Base-by-base conservation (phyloP, 2,329 filamentous ascomycete species). In the Macrophomina pseudophaseolina region DNA sequence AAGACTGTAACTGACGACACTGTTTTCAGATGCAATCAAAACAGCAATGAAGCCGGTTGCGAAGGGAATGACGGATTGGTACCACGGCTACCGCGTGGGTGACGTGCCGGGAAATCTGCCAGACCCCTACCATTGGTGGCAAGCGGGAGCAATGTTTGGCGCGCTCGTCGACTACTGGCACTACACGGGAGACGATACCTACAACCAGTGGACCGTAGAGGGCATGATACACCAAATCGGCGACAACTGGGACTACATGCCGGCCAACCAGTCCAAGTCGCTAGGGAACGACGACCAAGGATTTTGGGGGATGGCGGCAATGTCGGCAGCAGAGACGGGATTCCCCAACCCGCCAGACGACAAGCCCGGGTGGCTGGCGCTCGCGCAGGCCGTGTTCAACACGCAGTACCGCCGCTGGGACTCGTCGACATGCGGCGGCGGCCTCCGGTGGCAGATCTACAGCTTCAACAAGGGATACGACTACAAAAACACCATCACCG, bases 261-360 rank as follows among this genome's bases (percentile, higher is more conserved):
- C 79, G 9, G 8, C 46, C 6, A 77, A 77, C 48, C 75, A 78
- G 66, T 74, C 74, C n/a, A 71, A 68, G n/a, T 54, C 14, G 53
- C 65, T 46, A 5, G 80, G 79, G 14, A 87, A 86, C 69, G 84
- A 87, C 69, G 84, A 87, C 70, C 84, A 89, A 82, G 89, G 91
- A 5, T 94, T 95, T 79, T 96, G 92, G 92, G 91, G 87, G 14
- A 86, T 95, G 82, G 87, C 92, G 0, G 91, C 90, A 67, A 91
- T 96, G 83, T 86, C 87, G 9, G 92, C 92, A 1, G 90, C 90
- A 33, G 92, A 96, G 78, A 86, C 89, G 72, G 88, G 88, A 69
- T 94, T 91, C 72, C 89, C 90, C 1, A 85, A 93, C 71, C 89
- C 90, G 4, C 84, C 86, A 0, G 70, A 81, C 0, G 86, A 53